Conservation (phyloP, 345 rosid genomes). For the Corchorus olitorius region DNA sequence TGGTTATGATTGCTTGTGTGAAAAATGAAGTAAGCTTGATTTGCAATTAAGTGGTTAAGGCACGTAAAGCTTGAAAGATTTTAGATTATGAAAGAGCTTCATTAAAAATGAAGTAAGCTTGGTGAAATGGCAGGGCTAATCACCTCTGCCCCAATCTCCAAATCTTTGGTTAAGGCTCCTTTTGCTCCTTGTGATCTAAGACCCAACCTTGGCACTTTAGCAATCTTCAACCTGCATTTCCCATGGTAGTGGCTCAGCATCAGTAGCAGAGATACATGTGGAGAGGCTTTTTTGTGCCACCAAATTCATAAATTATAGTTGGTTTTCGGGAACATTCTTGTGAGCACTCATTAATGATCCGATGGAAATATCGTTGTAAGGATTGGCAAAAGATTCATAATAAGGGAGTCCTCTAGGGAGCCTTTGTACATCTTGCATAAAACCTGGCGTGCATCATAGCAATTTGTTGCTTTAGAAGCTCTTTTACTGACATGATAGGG, state of each 20-base stretch:
- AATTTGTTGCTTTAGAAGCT: conserved; percentile 21
- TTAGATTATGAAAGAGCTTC: conserved; percentile 9
- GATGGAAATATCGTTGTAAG: conserved; percentile 14
- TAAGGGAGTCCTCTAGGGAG: no score
- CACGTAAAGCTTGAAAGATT: no score
- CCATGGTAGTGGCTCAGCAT: conserved; percentile 21
- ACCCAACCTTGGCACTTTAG: no score
- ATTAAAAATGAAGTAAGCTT: background rate
- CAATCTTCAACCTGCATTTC: no score
- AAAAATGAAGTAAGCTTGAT: no score
- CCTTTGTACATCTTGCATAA: background rate
- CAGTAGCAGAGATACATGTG: background rate
- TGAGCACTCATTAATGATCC: no score
- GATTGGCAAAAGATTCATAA: background rate
- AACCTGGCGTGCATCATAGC: background rate
- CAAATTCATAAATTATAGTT: conserved; percentile 22
- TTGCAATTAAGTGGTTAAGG: no score
- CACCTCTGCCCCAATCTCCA: no score
- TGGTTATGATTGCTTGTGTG: no score
- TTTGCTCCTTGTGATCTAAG: background rate
- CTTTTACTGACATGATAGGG: no score
- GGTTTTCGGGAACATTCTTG: conserved; percentile 16
- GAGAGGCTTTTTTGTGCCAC: conserved; percentile 15
- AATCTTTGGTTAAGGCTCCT: no score
- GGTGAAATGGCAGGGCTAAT: background rate